phyloP scores from a whole-genome alignment of 2,329 filamentous ascomycete species.

The Immersiporthe knoxdaviesiana region DNA sequence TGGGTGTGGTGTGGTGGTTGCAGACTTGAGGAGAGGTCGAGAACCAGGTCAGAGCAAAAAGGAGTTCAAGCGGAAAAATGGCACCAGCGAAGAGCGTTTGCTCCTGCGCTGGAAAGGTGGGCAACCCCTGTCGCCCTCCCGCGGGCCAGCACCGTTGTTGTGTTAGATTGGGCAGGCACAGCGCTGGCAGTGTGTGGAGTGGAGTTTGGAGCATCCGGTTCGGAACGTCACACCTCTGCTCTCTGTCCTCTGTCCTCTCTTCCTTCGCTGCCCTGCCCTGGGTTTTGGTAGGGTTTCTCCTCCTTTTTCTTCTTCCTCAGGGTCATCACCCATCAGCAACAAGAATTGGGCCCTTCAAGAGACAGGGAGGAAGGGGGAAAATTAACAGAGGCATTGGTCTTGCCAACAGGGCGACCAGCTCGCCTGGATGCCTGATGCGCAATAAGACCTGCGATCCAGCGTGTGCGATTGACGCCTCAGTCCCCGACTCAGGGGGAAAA shows the following conservation, averaged over 20 bases:
- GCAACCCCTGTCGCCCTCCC: slow-evolving; percentile 12
- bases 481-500: neutral
- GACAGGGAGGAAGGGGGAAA: no score
- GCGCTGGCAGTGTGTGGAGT: slow-evolving; percentile 9
- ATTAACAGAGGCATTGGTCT: neutral
- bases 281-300: neutral
- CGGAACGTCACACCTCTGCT: neutral
- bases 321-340: neutral
- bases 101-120: slow-evolving; percentile 8
- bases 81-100: slow-evolving; percentile 6
- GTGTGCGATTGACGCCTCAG: neutral
- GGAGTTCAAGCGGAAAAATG: slow-evolving; percentile 17
- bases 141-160: neutral
- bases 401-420: neutral
- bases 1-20: slow-evolving; percentile 14
- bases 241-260: neutral
- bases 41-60: slow-evolving; percentile 3
- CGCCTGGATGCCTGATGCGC: neutral
- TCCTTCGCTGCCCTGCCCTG: neutral
- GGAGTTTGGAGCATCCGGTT: slow-evolving; percentile 7
- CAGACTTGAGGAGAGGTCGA: slow-evolving; percentile 14
- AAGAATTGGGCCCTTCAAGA: neutral
- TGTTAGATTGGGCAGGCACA: slow-evolving; percentile 11
- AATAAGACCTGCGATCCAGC: neutral
- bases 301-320: neutral